Evolutionary conservation across 768 basidiomycete species (phyloP).

Genomic region (Melanogaster broomeanus): DNA sequence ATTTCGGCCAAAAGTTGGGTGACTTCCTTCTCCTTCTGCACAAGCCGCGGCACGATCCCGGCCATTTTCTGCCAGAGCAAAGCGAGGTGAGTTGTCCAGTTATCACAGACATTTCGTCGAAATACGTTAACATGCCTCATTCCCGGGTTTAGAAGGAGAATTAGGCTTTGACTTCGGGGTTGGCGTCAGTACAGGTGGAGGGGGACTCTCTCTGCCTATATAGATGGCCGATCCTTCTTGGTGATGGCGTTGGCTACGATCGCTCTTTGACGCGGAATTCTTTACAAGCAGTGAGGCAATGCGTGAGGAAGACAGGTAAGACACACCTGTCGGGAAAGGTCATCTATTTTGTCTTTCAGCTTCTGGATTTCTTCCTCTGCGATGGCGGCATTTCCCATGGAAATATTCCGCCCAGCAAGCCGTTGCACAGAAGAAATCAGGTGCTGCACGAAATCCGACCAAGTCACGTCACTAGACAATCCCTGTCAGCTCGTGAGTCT

Average conservation of each 20-base stretch:
- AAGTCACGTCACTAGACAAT: slow-evolving; percentile 59
- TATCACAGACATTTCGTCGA: neutral
- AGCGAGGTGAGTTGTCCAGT: neutral
- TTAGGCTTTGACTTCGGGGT: slow-evolving; percentile 36
- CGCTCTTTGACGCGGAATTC: slow-evolving; percentile 7
- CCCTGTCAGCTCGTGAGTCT: slow-evolving; percentile 15
- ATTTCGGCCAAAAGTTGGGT: slow-evolving; percentile 71
- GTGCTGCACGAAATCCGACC: slow-evolving; percentile 60
- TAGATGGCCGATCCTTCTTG: slow-evolving; percentile 18
- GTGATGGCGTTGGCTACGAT: neutral
- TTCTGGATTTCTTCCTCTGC: slow-evolving; percentile 61
- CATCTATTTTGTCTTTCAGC: slow-evolving; percentile 59
- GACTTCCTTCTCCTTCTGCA: slow-evolving; percentile 86
- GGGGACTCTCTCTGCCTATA: slow-evolving; percentile 9
- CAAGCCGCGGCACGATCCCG: slow-evolving; percentile 76
- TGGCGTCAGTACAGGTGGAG: slow-evolving; percentile 14
- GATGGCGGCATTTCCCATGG: slow-evolving; percentile 47
- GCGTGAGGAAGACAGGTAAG: neutral
- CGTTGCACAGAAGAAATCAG: slow-evolving; percentile 63
- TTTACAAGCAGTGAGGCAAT: neutral
- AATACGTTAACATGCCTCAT: slow-evolving; percentile 47
- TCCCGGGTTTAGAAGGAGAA: slow-evolving; percentile 47
- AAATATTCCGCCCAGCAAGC: slow-evolving; percentile 64
- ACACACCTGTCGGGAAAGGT: slow-evolving; percentile 65
- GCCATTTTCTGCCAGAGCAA: slow-evolving; percentile 51